Conservation (phyloP, 306 rosid genomes). For the Quillaja saponaria region DNA sequence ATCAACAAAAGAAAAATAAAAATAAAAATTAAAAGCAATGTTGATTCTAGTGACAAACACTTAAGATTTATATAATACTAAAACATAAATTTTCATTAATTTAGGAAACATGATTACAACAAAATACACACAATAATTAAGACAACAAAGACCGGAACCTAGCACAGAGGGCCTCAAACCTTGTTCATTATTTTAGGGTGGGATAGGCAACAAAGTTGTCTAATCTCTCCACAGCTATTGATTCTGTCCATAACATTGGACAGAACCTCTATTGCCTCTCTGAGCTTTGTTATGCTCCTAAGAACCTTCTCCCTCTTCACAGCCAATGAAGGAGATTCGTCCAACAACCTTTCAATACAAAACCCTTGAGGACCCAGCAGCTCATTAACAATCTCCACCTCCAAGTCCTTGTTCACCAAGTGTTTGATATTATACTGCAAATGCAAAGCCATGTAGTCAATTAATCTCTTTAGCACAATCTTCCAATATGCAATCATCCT, state of each 20-base stretch:
- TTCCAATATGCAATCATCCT: conserved; percentile 60
- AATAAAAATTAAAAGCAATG: too few relatives aligned
- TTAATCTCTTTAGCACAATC: conserved; percentile 43
- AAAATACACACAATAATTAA: too few relatives aligned
- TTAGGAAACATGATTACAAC: too few relatives aligned
- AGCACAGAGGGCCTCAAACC: too few relatives aligned
- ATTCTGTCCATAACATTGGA: conserved; percentile 38
- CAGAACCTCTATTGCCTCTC: conserved; percentile 38
- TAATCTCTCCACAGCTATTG: conserved; percentile 16
- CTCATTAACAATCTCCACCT: conserved; percentile 37
- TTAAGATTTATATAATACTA: too few relatives aligned
- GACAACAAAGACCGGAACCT: too few relatives aligned
- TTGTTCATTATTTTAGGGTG: too few relatives aligned
- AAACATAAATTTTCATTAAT: too few relatives aligned
- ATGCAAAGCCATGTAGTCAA: conserved; percentile 46
- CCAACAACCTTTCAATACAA: conserved; percentile 51
- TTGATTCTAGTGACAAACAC: too few relatives aligned
- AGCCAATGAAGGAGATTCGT: conserved; percentile 45
- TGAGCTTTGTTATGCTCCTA: conserved; percentile 31
- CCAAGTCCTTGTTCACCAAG: conserved; percentile 41
- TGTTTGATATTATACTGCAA: conserved; percentile 33
- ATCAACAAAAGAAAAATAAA: too few relatives aligned
- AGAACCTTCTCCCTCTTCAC: conserved; percentile 39
- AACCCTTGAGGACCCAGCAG: conserved; percentile 26
- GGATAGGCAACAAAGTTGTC: too few relatives aligned